phyloP scores from a whole-genome alignment of 1,284 basidiomycete genomes.

The Papiliotrema laurentii region DNA sequence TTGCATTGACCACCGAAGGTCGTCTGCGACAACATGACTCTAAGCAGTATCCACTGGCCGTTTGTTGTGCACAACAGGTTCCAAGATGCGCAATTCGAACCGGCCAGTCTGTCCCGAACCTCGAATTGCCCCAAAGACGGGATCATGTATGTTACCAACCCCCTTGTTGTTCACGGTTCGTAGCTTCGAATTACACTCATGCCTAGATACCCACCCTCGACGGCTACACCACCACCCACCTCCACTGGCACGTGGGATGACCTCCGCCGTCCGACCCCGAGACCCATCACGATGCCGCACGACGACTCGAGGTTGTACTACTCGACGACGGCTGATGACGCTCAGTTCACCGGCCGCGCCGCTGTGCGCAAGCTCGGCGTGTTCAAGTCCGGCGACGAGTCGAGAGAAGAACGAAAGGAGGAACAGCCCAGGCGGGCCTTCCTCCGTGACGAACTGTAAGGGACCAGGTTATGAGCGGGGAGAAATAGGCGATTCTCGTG shows the following conservation, averaged over 20 bases:
- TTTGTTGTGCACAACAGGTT: slow-evolving; percentile 32
- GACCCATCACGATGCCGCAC: slow-evolving; percentile 37
- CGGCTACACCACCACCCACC: slow-evolving; percentile 19
- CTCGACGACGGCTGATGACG: slow-evolving; percentile 16
- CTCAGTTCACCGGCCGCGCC: neutral
- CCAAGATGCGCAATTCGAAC: slow-evolving; percentile 27
- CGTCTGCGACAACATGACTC: slow-evolving; percentile 32
- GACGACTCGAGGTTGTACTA: slow-evolving; percentile 34
- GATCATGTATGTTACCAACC: slow-evolving; percentile 30
- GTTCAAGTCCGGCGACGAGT: slow-evolving; percentile 34
- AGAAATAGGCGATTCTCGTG: neutral
- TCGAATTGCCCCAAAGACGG: slow-evolving; percentile 42
- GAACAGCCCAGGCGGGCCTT: slow-evolving; percentile 17
- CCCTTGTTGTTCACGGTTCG: neutral
- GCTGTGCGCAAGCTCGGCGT: slow-evolving; percentile 34
- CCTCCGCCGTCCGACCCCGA: slow-evolving; percentile 37
- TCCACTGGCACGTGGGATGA: slow-evolving; percentile 37
- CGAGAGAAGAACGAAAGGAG: slow-evolving; percentile 19
- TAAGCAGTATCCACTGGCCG: slow-evolving; percentile 38
- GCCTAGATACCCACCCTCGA: slow-evolving; percentile 37
- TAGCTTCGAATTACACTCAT: too few relatives aligned
- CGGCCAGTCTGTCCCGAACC: slow-evolving; percentile 11
- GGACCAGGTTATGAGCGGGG: neutral
- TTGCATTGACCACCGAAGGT: slow-evolving; percentile 17
- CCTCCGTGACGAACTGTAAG: slow-evolving; percentile 30